A percentile compares a stretch with the other conserved stretches of the same genome.
Conservation (phyloP, 1,139 yeast species). For the Diutina ranongensis region DNA sequence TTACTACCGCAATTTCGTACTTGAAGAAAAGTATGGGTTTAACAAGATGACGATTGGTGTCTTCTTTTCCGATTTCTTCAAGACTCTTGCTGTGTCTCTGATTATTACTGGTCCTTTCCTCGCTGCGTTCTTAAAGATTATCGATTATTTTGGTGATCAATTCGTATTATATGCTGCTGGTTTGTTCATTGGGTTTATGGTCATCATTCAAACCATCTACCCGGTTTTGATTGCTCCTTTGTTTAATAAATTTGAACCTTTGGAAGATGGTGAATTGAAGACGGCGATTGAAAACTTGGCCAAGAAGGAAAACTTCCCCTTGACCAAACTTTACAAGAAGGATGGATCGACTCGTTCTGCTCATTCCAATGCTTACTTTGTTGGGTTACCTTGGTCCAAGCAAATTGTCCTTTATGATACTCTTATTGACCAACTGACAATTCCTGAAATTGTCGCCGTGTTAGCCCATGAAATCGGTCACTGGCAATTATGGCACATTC, state of each 20-base stretch:
- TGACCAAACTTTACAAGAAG: slow-evolving; percentile 70
- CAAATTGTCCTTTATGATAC: slow-evolving; percentile 92
- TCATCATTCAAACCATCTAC: slow-evolving; percentile 57
- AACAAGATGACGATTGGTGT: slow-evolving; percentile 67
- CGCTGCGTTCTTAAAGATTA: slow-evolving; percentile 67
- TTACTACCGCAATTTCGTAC: slow-evolving; percentile 70
- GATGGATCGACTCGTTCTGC: slow-evolving; percentile 95
- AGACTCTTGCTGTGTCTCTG: slow-evolving; percentile 40
- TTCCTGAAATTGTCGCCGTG: slow-evolving; percentile 82
- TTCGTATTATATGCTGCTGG: slow-evolving; percentile 73
- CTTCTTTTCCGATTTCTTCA: slow-evolving; percentile 64
- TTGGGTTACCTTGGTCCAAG: slow-evolving; percentile 94
- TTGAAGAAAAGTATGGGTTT: slow-evolving; percentile 89
- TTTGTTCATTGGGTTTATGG: slow-evolving; percentile 59
- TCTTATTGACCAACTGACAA: slow-evolving; percentile 65
- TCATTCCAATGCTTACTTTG: slow-evolving; percentile 92
- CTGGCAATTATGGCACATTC: slow-evolving; percentile 83
- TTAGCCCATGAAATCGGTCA: slow-evolving; percentile 97
- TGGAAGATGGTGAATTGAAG: slow-evolving; percentile 84
- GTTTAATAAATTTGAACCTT: slow-evolving; percentile 82
- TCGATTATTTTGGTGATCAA: slow-evolving; percentile 66
- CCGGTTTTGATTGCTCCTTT: slow-evolving; percentile 86
- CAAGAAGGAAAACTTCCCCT: slow-evolving; percentile 65
- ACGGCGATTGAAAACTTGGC: slow-evolving; percentile 75
- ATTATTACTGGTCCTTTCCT: slow-evolving; percentile 63